These are phyloP conservation scores for Dryas octopetala DNA, from an alignment of 306 rosid species.

Conservation along the genomic window DNA sequence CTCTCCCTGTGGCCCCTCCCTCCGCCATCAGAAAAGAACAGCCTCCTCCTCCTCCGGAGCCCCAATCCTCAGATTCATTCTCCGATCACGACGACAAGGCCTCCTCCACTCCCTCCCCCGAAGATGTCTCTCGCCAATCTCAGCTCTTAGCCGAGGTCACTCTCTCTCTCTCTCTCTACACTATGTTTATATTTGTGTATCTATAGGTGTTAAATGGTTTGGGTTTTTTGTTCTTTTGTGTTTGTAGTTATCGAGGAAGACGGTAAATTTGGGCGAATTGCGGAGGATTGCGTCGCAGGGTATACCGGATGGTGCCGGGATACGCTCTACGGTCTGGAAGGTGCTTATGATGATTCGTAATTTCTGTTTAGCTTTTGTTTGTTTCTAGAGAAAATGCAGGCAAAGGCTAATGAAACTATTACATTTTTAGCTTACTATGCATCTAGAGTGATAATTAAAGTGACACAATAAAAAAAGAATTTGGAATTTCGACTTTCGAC, in stretches of 20 bases:
- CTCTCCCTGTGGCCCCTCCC: slow-evolving; percentile 48
- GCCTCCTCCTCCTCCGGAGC: slow-evolving; percentile 36
- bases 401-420: background rate
- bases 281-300: slow-evolving; percentile 82
- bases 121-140: slow-evolving; percentile 78
- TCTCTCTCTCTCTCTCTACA: background rate
- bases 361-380: background rate
- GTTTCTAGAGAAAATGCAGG: slow-evolving; percentile 1
- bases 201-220: background rate
- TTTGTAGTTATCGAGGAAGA: slow-evolving; percentile 72
- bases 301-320: slow-evolving; percentile 83
- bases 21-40: slow-evolving; percentile 36
- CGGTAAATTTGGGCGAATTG: slow-evolving; percentile 61
- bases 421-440: background rate
- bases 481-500: background rate
- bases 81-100: slow-evolving; percentile 29
- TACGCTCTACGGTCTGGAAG: slow-evolving; percentile 97
- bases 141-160: slow-evolving; percentile 77
- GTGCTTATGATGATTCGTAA: slow-evolving; percentile 21
- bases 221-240: background rate
- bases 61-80: slow-evolving; percentile 40
- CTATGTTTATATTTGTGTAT: slow-evolving; percentile 4
- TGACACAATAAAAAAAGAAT: background rate
- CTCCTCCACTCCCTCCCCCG: slow-evolving; percentile 44
- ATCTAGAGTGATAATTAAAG: background rate